phyloP scores from a whole-genome alignment of 1,139 yeast species.

The Saccharomycopsis phalli region DNA sequence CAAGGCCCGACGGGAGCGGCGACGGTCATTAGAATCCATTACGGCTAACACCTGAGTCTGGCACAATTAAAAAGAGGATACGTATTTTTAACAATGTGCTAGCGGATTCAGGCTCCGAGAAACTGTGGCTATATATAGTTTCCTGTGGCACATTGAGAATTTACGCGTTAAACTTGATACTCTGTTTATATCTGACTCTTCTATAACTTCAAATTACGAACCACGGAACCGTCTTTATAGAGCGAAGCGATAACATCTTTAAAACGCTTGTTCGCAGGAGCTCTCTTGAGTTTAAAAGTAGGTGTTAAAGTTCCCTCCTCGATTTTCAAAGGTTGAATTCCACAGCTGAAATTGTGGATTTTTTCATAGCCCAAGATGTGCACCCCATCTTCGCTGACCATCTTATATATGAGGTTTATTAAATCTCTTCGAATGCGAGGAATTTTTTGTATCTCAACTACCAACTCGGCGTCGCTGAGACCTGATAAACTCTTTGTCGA shows the following conservation, averaged over 20 bases:
- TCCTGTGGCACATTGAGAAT: no score
- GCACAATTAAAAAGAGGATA: no score
- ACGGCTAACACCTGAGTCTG: no score
- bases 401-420: conserved; percentile 28
- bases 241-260: conserved; percentile 30
- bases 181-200: no score
- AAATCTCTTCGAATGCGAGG: conserved; percentile 19
- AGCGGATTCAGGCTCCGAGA: no score
- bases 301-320: conserved; percentile 47
- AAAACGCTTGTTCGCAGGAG: conserved; percentile 37
- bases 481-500: neutral
- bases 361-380: conserved; percentile 36
- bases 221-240: conserved; percentile 36
- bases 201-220: conserved; percentile 23
- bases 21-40: no score
- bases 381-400: conserved; percentile 25
- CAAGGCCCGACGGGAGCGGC: no score
- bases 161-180: no score
- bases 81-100: no score
- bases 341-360: conserved; percentile 39
- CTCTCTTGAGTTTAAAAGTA: conserved; percentile 47
- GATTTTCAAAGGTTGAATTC: conserved; percentile 43
- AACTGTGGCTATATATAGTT: no score
- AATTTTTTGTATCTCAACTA: neutral
- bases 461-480: neutral